Percentiles rank a stretch among this genome's conserved stretches.
Conservation (phyloP, 805 yeast genomes). For the Schizosaccharomyces octosporus region DNA sequence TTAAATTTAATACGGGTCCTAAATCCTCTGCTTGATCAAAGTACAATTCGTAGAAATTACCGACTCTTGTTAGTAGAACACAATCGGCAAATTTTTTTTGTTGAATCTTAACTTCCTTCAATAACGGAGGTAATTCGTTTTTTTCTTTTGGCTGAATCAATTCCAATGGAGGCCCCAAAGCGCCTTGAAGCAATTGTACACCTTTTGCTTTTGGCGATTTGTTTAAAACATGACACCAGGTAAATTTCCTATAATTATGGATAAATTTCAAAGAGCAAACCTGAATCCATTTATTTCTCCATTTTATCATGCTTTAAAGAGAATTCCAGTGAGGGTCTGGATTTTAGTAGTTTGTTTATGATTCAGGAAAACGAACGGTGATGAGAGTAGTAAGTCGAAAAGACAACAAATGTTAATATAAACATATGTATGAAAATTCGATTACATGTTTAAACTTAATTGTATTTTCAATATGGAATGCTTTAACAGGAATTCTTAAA, state of each 20-base stretch:
- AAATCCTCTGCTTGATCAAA: constrained; percentile 63
- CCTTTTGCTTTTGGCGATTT: not conserved
- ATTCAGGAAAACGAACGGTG: too few species aligned
- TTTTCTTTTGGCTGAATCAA: not conserved
- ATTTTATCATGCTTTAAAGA: not conserved
- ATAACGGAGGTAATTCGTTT: not conserved
- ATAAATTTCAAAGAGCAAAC: too few species aligned
- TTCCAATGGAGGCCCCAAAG: not conserved
- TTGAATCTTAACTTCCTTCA: not conserved
- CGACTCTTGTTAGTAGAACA: constrained; percentile 57
- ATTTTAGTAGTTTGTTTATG: too few species aligned
- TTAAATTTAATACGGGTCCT: constrained; percentile 47
- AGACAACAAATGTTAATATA: too few species aligned
- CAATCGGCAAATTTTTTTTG: constrained; percentile 16
- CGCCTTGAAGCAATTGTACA: not conserved
- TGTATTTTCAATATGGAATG: too few species aligned
- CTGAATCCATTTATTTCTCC: not conserved
- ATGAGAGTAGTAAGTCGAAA: too few species aligned
- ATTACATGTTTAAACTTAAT: too few species aligned
- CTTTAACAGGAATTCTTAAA: too few species aligned
- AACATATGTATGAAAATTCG: too few species aligned
- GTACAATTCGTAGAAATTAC: constrained; percentile 68
- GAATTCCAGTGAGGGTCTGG: not conserved
- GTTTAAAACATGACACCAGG: not conserved
- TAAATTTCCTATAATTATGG: not conserved